Conservation (phyloP, 2,329 filamentous ascomycete genomes). For the Calonectria leucothoes region DNA sequence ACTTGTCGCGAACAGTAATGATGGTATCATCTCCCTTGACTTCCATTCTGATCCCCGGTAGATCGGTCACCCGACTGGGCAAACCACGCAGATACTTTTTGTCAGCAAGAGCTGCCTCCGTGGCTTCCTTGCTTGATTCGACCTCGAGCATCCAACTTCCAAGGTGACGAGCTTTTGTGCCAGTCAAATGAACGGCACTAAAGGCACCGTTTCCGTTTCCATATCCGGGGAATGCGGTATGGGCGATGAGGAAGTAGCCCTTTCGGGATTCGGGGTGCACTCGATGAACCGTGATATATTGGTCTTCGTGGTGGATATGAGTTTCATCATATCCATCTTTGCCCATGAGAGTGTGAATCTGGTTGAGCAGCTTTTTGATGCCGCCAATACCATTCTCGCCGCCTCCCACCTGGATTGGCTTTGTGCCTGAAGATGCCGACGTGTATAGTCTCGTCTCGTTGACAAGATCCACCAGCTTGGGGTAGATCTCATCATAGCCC, state of each 20-base stretch:
- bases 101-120: slow-evolving; percentile 73
- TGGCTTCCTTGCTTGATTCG: slow-evolving; percentile 78
- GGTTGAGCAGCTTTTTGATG: slow-evolving; percentile 92
- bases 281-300: slow-evolving; percentile 96
- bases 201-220: slow-evolving; percentile 86
- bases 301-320: slow-evolving; percentile 94
- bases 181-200: slow-evolving; percentile 81
- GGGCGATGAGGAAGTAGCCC: slow-evolving; percentile 94
- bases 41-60: slow-evolving; percentile 80
- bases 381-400: slow-evolving; percentile 88
- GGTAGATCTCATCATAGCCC: slow-evolving; percentile 98
- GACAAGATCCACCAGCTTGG: slow-evolving; percentile 91
- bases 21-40: slow-evolving; percentile 78
- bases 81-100: slow-evolving; percentile 80
- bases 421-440: slow-evolving; percentile 75
- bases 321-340: slow-evolving; percentile 95
- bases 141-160: slow-evolving; percentile 95
- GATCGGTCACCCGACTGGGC: slow-evolving; percentile 82
- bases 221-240: slow-evolving; percentile 94
- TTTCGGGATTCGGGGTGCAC: slow-evolving; percentile 93
- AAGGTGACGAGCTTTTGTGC: slow-evolving; percentile 86
- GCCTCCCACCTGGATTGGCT: slow-evolving; percentile 71
- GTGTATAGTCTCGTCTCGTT: slow-evolving; percentile 87
- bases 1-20: slow-evolving; percentile 83
- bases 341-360: slow-evolving; percentile 96